Evolutionary conservation across 2,329 filamentous ascomycete species (phyloP).

Genomic region (Clathrospora elynae): DNA sequence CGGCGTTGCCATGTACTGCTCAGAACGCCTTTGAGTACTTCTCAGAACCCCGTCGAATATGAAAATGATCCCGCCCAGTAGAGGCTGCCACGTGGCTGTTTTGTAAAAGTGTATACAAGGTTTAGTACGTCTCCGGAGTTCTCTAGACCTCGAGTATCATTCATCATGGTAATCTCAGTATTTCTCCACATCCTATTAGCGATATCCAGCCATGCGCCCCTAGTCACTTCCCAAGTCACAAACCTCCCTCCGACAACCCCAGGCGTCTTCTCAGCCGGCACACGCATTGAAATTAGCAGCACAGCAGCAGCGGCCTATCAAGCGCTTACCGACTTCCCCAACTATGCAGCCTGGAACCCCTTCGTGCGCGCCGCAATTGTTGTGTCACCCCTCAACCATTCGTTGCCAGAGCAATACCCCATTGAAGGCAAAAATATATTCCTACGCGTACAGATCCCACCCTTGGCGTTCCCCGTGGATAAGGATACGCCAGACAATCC

Average conservation of each 20-base stretch:
- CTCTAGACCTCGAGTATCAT: no score
- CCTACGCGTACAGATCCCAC: slow-evolving; percentile 38
- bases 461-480: slow-evolving; percentile 37
- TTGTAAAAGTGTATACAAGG: no score
- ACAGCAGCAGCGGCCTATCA: slow-evolving; percentile 31
- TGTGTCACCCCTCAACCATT: slow-evolving; percentile 24
- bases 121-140: no score
- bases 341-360: slow-evolving; percentile 41
- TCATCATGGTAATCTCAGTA: no score
- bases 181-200: no score
- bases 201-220: no score
- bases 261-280: slow-evolving; percentile 38
- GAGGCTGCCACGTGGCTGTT: no score
- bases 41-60: no score
- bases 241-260: slow-evolving; percentile 35
- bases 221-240: slow-evolving; percentile 19
- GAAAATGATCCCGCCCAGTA: no score
- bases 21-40: no score
- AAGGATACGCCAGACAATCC: slow-evolving; percentile 33
- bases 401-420: slow-evolving; percentile 32
- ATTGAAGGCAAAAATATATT: slow-evolving; percentile 29
- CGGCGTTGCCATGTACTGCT: no score
- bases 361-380: slow-evolving; percentile 38
- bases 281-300: slow-evolving; percentile 33
- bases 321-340: slow-evolving; percentile 35